phyloP scores from a whole-genome alignment of 1,284 basidiomycete genomes.

The Chondrostereum purpureum region DNA sequence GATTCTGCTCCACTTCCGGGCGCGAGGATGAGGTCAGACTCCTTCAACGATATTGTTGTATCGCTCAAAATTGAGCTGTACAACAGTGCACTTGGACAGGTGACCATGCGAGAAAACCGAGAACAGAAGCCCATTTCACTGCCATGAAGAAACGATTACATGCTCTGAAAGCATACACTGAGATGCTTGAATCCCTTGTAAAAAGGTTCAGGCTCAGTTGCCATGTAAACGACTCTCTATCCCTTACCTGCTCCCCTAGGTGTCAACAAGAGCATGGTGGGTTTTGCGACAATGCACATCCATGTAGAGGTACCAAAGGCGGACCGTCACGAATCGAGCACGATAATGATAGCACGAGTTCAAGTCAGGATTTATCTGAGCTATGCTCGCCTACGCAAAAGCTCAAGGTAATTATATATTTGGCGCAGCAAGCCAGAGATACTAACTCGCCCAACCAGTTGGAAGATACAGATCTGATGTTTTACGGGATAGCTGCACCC shows the following conservation, averaged over 20 bases:
- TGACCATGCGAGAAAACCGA: constrained; percentile 14
- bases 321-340: no score
- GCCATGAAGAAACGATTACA: constrained; percentile 25
- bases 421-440: constrained; percentile 5
- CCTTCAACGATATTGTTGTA: no score
- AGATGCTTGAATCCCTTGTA: constrained; percentile 39
- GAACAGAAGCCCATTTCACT: constrained; percentile 20
- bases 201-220: constrained; percentile 18
- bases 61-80: not conserved
- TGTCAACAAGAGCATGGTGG: constrained; percentile 32
- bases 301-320: no score
- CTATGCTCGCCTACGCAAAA: constrained; percentile 31
- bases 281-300: constrained; percentile 21
- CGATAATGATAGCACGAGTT: no score
- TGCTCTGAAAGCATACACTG: constrained; percentile 37
- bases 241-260: no score
- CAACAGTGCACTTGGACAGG: constrained; percentile 17
- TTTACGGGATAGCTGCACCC: constrained; percentile 33
- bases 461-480: constrained; percentile 31
- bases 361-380: constrained; percentile 25
- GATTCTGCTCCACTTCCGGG: constrained; percentile 10
- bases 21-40: constrained; percentile 10
- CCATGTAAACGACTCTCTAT: no score
- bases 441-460: constrained; percentile 19
- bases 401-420: constrained; percentile 24